phyloP scores from a whole-genome alignment of 768 basidiomycete genomes.

The Tricholoma terreum region DNA sequence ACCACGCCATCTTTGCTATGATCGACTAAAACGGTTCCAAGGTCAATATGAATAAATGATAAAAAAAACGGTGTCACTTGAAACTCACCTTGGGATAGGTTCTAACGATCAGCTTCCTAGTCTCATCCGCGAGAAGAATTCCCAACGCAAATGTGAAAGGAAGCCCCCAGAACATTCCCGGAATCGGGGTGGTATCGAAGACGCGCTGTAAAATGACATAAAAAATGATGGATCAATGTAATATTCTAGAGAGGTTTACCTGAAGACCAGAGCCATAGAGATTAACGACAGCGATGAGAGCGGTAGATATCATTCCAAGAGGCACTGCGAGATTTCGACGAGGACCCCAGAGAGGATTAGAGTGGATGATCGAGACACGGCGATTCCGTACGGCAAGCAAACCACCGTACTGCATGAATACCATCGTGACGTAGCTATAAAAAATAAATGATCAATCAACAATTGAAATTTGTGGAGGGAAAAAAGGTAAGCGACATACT shows the following conservation, averaged over 20 bases:
- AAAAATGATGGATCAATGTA: background rate
- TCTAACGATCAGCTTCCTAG: background rate
- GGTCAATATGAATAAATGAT: background rate
- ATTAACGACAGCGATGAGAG: background rate
- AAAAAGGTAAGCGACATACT: background rate
- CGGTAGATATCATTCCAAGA: constrained; percentile 36
- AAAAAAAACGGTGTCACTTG: background rate
- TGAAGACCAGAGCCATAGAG: background rate
- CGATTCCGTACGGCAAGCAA: constrained; percentile 55
- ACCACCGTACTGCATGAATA: constrained; percentile 63
- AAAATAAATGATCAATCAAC: background rate
- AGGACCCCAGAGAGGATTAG: constrained; percentile 36
- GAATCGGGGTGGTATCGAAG: background rate
- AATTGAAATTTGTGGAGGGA: no score
- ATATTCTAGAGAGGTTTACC: background rate
- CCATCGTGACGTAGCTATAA: constrained; percentile 46
- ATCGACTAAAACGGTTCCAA: background rate
- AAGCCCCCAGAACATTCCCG: background rate
- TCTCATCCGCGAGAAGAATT: background rate
- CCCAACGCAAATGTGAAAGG: background rate
- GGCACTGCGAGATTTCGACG: background rate
- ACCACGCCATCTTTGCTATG: background rate
- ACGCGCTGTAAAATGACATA: background rate
- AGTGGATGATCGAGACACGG: constrained; percentile 51
- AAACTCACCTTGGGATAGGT: background rate